A percentile compares a stretch with the other conserved stretches of the same genome.
phyloP scores from a whole-genome alignment of 1,139 yeast genomes.

The Suhomyces guaymorum region DNA sequence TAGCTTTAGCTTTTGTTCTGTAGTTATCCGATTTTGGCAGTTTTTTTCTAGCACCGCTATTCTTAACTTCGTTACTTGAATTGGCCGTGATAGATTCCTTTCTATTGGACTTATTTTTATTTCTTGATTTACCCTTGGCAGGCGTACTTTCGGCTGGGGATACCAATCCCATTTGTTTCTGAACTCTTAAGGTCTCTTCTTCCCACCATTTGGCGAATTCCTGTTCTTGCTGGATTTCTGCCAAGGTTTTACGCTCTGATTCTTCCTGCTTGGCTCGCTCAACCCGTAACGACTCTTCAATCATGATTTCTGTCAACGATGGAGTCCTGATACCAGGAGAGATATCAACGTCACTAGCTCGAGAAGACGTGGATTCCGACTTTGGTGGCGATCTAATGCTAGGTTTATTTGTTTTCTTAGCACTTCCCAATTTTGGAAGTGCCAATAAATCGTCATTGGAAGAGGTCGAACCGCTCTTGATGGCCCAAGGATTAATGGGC shows the following conservation, averaged over 20 bases:
- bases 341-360: not conserved
- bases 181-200: conserved; percentile 63
- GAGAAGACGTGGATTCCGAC: not conserved
- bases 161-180: conserved; percentile 39
- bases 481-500: conserved; percentile 17
- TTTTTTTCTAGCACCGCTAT: not conserved
- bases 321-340: conserved; percentile 15
- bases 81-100: not conserved
- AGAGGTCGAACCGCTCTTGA: not conserved
- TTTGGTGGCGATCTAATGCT: not conserved
- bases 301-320: conserved; percentile 40
- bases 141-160: conserved; percentile 1
- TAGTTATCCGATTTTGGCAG: not conserved
- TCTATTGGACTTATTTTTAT: not conserved
- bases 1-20: conserved; percentile 4
- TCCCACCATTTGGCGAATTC: conserved; percentile 85
- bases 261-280: conserved; percentile 37
- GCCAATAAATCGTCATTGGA: conserved; percentile 1
- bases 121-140: conserved; percentile 3
- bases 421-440: conserved; percentile 13
- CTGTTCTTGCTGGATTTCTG: conserved; percentile 75
- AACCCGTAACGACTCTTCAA: conserved; percentile 50
- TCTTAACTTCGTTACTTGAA: not conserved
- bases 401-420: conserved; percentile 1
- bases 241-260: conserved; percentile 45